Base-by-base conservation (phyloP, 2,329 filamentous ascomycete genomes). In the Cercospora sojina region DNA sequence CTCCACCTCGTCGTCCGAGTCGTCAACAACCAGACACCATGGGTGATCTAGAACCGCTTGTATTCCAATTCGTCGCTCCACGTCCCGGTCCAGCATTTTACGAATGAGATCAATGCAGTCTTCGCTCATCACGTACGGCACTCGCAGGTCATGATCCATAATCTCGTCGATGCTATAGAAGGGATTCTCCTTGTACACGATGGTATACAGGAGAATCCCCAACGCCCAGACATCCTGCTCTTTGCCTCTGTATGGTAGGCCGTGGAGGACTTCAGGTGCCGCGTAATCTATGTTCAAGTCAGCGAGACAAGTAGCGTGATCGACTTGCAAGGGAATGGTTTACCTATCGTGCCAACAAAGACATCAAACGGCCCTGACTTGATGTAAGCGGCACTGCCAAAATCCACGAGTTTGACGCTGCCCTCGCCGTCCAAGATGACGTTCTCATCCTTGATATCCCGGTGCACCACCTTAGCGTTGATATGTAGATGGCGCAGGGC, bases 121-220 rank as follows among this genome's bases (percentile, higher is more conserved):
- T 70, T 97, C 93, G 78, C 92, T 93, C 82, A 94, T 88, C 35
- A 90, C 86, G 77, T 91, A 97, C 0, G 95, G 95, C 29, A 99
- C 90, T 57, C 95, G 88, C 66, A 99, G 83, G 73, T 97, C 94
- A 75, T 94, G 93, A 78, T 99, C 95, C 87, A 98, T 96, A 76
- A 99, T 99, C 83, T 99, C 95, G 79, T 99, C 95, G 75, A 98
- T 95, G 79, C 91, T 96, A 85, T 98, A 98, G 79, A 97, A 99
- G 0, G 95, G 94, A 76, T 99, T 99, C 81, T 99, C 95, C 81
- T 98, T 99, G 85, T 99, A 99, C 75, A 98, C 91, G 76, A 99
- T 97, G 29, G 95, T 99, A 83, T 99, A 99, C 13, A 99, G 87
- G 27, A 99, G 86, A 75, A 99, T 98, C 25, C 95, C 95, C 16